Evolutionary conservation across 371 early-diverging fungal genomes (phyloP).

Genomic region (Polyrhizophydium stewartii): DNA sequence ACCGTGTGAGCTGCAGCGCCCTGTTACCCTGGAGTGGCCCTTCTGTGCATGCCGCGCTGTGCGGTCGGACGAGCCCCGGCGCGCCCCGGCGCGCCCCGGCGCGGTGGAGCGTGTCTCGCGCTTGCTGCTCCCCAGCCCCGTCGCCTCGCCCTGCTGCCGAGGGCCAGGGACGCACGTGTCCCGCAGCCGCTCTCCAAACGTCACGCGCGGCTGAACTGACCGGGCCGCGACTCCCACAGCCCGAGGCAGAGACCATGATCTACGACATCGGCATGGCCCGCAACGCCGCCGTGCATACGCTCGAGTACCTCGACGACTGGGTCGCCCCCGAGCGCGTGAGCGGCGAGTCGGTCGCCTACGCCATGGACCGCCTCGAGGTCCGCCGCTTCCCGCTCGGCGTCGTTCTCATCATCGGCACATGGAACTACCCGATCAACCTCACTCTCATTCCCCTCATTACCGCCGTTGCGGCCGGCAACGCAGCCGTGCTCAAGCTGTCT

Average conservation of each 20-base stretch:
- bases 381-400: constrained; percentile 77
- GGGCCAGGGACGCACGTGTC: too few relatives aligned
- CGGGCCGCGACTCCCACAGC: constrained; percentile 24
- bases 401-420: constrained; percentile 62
- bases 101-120: neutral
- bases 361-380: constrained; percentile 26
- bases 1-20: constrained; percentile 4
- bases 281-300: constrained; percentile 61
- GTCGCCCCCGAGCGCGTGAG: constrained; percentile 12
- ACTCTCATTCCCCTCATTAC: constrained; percentile 70
- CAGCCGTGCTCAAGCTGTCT: constrained; percentile 83
- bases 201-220: too few relatives aligned
- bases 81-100: too few relatives aligned
- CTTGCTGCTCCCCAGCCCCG: neutral
- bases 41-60: neutral
- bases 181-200: too few relatives aligned
- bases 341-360: constrained; percentile 2
- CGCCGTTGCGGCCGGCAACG: constrained; percentile 92
- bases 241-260: constrained; percentile 26
- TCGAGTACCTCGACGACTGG: constrained; percentile 49
- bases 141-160: too few relatives aligned
- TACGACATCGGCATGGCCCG: constrained; percentile 44
- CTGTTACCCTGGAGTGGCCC: too few relatives aligned
- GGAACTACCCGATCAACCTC: constrained; percentile 76
- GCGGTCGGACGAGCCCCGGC: too few relatives aligned